phyloP scores from a whole-genome alignment of 2,329 filamentous ascomycete genomes.

The Colletotrichum destructivum region DNA sequence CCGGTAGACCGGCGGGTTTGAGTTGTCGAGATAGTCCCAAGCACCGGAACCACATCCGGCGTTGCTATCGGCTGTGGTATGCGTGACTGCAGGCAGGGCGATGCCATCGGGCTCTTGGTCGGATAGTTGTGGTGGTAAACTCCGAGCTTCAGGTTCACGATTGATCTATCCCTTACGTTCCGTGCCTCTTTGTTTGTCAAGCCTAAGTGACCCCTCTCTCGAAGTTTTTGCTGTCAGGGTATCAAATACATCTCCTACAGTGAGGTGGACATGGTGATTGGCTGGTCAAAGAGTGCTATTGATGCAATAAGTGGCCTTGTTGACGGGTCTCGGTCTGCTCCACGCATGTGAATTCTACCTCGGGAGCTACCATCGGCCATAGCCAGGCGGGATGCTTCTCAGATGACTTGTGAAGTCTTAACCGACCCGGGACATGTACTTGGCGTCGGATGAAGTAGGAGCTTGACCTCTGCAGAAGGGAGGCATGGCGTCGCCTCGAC shows the following conservation, averaged over 20 bases:
- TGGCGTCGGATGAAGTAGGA: background rate
- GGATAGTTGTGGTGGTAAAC: background rate
- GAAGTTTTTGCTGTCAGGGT: background rate
- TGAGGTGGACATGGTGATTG: background rate
- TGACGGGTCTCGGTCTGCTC: background rate
- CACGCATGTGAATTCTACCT: background rate
- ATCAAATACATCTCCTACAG: background rate
- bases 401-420: background rate
- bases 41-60: constrained; percentile 6
- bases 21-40: background rate
- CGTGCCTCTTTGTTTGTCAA: background rate
- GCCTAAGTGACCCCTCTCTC: constrained; percentile 2
- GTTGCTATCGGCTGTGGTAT: constrained; percentile 7
- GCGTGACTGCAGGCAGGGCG: background rate
- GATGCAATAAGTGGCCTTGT: too few species aligned
- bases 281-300: background rate
- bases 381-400: background rate
- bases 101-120: background rate
- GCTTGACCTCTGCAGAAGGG: background rate
- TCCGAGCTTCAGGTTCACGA: background rate
- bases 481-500: background rate
- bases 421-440: background rate
- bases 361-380: background rate
- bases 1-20: background rate
- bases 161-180: constrained; percentile 11